These are phyloP conservation scores for Apiospora malaysiana DNA, from an alignment of 2,329 filamentous ascomycete genomes.

Conservation along the genomic window DNA sequence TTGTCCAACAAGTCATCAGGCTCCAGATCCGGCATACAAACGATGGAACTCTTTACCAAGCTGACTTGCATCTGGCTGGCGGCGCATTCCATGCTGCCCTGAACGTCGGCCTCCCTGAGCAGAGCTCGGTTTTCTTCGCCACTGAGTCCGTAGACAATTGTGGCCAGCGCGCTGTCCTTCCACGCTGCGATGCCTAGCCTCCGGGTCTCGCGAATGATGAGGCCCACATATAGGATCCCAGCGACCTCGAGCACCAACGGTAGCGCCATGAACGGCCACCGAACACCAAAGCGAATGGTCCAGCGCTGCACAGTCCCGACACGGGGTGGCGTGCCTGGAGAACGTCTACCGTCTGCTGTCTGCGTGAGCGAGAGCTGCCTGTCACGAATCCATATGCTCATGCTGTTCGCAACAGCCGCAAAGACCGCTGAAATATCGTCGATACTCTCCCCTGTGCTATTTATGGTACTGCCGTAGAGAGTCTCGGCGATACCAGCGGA, in stretches of 20 bases:
- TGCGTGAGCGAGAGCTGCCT: background rate
- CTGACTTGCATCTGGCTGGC: background rate
- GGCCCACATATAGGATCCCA: background rate
- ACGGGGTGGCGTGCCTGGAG: background rate
- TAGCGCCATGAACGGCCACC: background rate
- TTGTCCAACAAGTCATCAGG: background rate
- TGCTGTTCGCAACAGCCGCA: background rate
- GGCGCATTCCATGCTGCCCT: background rate
- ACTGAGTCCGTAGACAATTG: background rate
- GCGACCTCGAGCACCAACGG: background rate
- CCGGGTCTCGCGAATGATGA: background rate
- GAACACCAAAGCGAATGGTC: background rate
- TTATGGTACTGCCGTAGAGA: no score
- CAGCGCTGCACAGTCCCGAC: background rate
- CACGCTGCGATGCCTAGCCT: background rate
- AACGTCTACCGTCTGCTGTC: background rate
- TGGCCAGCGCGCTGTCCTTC: background rate
- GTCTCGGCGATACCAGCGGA: background rate
- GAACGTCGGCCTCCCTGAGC: background rate
- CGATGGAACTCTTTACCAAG: background rate
- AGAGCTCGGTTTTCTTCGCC: background rate
- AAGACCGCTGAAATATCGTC: background rate
- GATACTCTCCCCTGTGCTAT: background rate
- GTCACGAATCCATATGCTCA: conserved; percentile 5
- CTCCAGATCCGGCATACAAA: background rate